Evolutionary conservation across 768 basidiomycete genomes (phyloP), one percentile per base, ranked within the genome.

Genomic region (Hortiboletus campestris): DNA sequence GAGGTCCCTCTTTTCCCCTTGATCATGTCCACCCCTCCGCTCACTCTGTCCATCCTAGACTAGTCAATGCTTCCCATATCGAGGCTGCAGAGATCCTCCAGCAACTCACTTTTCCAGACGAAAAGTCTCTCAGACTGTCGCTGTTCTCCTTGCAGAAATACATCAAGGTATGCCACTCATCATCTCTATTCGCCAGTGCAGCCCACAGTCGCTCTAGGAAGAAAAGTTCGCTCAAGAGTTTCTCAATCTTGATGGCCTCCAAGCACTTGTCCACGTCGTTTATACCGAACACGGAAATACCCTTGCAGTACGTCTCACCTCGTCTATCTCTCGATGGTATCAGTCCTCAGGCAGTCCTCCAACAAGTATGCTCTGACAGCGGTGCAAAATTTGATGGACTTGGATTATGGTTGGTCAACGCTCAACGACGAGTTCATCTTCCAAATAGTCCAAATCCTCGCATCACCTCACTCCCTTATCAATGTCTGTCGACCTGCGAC

Each of bases 401-500:
- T 89, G 22, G 86, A 91, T 45, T 84, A 88, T 58, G 92, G 91
- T 43, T 94, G 90, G 91, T 78, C 82, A 2, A 76, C 75, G n/a
- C 79, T 95, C 6, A 83, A 84, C 58, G 78, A 84, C 49, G 69
- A 71, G 8, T 94, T 96, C 71, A 89, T 94, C 50, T 78, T 84
- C 63, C 81, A 82, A 68, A 81, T 94, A 48, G 91, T 92, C 16
- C 82, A 86, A 63, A 87, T 90, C 61, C 77, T 92, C 25, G 84
- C 90, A 0, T 89, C 90, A 0, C 77, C 87, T 0, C 78, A 81
- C 38, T 89, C 88, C 12, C 80, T 86, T 17, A 86, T 95, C 76
- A 97, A 97, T 58, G 91, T 95, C 55, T 91, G 90, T 63, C 86
- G 93, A 6, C 94, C 94, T 34, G 94, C 93, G 1, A 94, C 91